Conservation (phyloP, 2,329 filamentous ascomycete species). For the Botrytis porri region DNA sequence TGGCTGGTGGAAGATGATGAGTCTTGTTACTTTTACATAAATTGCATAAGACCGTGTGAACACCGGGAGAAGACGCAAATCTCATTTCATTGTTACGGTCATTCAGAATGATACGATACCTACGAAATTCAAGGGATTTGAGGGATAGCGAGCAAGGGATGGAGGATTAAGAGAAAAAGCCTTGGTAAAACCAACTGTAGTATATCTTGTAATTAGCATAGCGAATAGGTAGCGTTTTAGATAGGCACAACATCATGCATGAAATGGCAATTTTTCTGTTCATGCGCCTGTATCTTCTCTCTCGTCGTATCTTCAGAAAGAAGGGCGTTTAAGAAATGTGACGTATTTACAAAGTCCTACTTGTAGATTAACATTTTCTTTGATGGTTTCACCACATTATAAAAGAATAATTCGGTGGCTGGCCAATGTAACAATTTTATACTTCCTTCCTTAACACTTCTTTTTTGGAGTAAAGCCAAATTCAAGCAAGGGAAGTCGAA, state of each 20-base stretch:
- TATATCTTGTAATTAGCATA: constrained; percentile 29
- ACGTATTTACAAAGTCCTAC: background rate
- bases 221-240: constrained; percentile 23
- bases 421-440: background rate
- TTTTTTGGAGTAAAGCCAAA: background rate
- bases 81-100: constrained; percentile 6
- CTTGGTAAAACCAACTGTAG: constrained; percentile 23
- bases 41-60: constrained; percentile 5
- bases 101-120: constrained; percentile 25
- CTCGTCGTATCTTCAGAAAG: background rate
- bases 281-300: background rate
- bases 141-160: constrained; percentile 31
- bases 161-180: constrained; percentile 28
- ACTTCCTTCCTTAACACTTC: background rate
- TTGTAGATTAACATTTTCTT: background rate
- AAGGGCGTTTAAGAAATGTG: background rate
- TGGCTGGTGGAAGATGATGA: constrained; percentile 31
- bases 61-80: background rate
- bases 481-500: constrained; percentile 10
- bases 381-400: background rate
- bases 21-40: constrained; percentile 4
- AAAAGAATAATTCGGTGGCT: background rate
- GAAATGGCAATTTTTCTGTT: constrained; percentile 14
- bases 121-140: constrained; percentile 17
- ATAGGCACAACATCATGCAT: constrained; percentile 19